Conservation (phyloP, 371 early-diverging fungal genomes). For the Actinomucor elegans region DNA sequence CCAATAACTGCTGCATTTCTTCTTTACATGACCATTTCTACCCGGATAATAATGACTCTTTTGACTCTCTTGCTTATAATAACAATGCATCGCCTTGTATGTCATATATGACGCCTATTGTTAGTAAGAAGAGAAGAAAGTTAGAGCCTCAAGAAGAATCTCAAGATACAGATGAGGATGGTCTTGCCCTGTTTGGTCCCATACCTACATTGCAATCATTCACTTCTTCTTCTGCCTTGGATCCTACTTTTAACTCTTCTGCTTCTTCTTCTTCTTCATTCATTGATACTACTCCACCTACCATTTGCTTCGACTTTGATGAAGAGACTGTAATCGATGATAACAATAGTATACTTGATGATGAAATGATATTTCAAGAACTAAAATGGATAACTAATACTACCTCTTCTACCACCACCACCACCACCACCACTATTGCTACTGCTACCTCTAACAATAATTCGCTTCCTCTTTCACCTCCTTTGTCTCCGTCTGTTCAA, state of each 20-base stretch:
- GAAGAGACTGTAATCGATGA: background rate
- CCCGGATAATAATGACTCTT: conserved; percentile 21
- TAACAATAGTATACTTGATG: conserved; percentile 3
- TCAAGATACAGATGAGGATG: background rate
- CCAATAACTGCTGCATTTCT: conserved; percentile 1
- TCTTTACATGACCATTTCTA: conserved; percentile 2
- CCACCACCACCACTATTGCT: background rate
- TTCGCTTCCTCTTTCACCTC: no score
- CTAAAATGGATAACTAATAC: conserved; percentile 8
- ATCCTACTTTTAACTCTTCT: background rate
- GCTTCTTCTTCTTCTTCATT: background rate
- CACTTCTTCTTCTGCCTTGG: no score
- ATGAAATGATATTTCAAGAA: conserved; percentile 18
- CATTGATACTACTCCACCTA: background rate
- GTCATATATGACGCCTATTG: background rate
- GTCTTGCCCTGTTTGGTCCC: conserved; percentile 9
- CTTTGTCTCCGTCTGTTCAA: no score
- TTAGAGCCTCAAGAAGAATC: background rate
- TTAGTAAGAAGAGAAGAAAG: no score
- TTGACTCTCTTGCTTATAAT: background rate
- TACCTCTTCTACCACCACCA: background rate
- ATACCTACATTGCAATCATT: background rate
- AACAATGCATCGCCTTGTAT: background rate
- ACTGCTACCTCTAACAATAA: background rate
- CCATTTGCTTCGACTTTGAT: background rate